Base-by-base conservation (phyloP, 2,329 filamentous ascomycete species). In the Fusarium beomiforme region DNA sequence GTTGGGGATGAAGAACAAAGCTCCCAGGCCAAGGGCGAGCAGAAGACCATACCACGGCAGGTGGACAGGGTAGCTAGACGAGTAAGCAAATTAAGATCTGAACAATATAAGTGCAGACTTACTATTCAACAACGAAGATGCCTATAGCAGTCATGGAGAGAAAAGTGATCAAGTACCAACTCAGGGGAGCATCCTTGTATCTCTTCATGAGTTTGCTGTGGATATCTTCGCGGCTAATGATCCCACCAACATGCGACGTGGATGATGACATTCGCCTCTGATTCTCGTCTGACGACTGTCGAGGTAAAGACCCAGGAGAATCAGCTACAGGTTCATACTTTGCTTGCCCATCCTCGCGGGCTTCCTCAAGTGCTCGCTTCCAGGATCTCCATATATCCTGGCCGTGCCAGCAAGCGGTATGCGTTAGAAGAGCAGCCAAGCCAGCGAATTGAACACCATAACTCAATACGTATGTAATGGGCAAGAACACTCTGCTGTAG, bases 371-470 rank as follows among this genome's bases (percentile, higher is more conserved):
- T 0, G 92, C 92, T 69, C 87, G 86, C 73, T 87, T 90, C 87
- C 92, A 94, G 72, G 95, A 93, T 42, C 85, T 88, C 89, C 89
- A 91, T 23, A 97, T 95, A 77, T 96, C 93, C 72, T 87, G 89
- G 17, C 94, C 93, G 75, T 97, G 93, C 93, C 93, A 96, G 77
- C 93, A 93, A 24, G 88, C 84, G 1, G 93, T 97, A 78, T 97
- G 93, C 2, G 93, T 93, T 21, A 97, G 83, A 16, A 97, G 84
- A 3, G 93, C 92, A 26, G 93, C 91, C 23, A 97, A 84, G 3
- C 92, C 92, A 16, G 94, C 94, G 78, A 97, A 97, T 76, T 96
- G 93, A 26, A 97, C 87, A 5, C 91, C 93, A 73, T 97, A 97
- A 77, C 93, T 95, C 42, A 97, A 85, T 23, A 95, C 92, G 77